Conservation (phyloP, 2,329 filamentous ascomycete genomes). For the Aspergillus texensis region DNA sequence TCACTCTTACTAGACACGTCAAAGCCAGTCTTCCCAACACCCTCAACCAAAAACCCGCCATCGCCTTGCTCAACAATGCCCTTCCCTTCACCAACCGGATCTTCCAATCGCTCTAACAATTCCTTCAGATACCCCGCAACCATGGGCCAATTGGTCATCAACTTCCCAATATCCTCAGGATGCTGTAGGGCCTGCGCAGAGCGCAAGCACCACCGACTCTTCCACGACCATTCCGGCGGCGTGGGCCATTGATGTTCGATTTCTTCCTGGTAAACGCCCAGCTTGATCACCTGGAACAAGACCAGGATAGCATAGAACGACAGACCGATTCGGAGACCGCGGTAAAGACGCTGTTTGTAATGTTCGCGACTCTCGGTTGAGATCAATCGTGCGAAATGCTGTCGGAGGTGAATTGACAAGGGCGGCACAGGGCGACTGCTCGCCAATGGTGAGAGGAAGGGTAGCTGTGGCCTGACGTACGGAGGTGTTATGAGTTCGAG, state of each 20-base stretch:
- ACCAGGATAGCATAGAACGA: conserved; percentile 71
- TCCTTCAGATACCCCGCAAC: conserved; percentile 63
- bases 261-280: conserved; percentile 71
- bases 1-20: conserved; percentile 78
- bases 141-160: conserved; percentile 68
- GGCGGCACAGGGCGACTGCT: conserved; percentile 48
- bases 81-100: conserved; percentile 68
- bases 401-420: conserved; percentile 56
- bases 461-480: conserved; percentile 62
- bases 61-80: conserved; percentile 60
- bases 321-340: conserved; percentile 69
- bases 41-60: conserved; percentile 58
- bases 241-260: conserved; percentile 78
- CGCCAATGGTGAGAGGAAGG: conserved; percentile 64
- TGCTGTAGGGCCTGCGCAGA: conserved; percentile 64
- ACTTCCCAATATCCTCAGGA: conserved; percentile 55
- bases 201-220: conserved; percentile 69
- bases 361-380: conserved; percentile 68
- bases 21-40: conserved; percentile 59
- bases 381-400: conserved; percentile 68
- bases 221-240: conserved; percentile 77
- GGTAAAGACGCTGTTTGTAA: conserved; percentile 55
- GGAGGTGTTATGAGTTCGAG: conserved; percentile 55
- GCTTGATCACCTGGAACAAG: conserved; percentile 63
- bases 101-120: conserved; percentile 69